Evolutionary conservation across 2,329 filamentous ascomycete genomes (phyloP).

Genomic region (Paecilomyces niveus): DNA sequence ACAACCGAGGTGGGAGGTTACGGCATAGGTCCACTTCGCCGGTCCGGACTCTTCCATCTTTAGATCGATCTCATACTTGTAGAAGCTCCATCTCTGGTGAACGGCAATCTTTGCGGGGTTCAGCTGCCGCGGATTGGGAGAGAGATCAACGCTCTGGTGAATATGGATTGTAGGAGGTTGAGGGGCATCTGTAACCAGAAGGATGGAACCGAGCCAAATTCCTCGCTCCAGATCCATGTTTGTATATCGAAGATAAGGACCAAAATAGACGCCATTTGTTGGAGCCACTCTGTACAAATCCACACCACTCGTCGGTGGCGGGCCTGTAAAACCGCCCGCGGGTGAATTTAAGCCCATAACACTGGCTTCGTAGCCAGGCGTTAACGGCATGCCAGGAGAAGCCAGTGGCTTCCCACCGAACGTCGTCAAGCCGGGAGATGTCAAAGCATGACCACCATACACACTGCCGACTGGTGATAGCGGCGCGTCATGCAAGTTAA

Average conservation of each 20-base stretch:
- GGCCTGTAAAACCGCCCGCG: slow-evolving; percentile 74
- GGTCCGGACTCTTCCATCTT: slow-evolving; percentile 73
- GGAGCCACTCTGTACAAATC: slow-evolving; percentile 91
- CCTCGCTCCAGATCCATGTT: slow-evolving; percentile 96
- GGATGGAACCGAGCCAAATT: slow-evolving; percentile 84
- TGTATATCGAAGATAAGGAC: slow-evolving; percentile 87
- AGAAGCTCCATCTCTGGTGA: slow-evolving; percentile 93
- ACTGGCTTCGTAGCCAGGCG: slow-evolving; percentile 76
- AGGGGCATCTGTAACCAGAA: slow-evolving; percentile 83
- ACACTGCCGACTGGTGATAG: slow-evolving; percentile 74
- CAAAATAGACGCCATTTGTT: slow-evolving; percentile 96
- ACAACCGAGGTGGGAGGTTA: slow-evolving; percentile 92
- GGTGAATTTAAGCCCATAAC: slow-evolving; percentile 79
- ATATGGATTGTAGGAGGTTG: slow-evolving; percentile 95
- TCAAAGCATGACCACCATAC: slow-evolving; percentile 63
- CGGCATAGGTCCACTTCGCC: slow-evolving; percentile 94
- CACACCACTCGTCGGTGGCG: slow-evolving; percentile 69
- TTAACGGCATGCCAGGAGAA: slow-evolving; percentile 76
- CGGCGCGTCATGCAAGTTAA: slow-evolving; percentile 74
- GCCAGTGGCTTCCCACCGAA: slow-evolving; percentile 51
- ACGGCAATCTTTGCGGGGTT: slow-evolving; percentile 74
- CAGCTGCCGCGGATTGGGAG: slow-evolving; percentile 84
- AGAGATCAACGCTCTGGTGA: slow-evolving; percentile 82
- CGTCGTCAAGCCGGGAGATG: slow-evolving; percentile 58
- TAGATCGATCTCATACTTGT: slow-evolving; percentile 85